Evolutionary conservation across 768 basidiomycete species (phyloP).

Genomic region (Leccinellum rugosiceps): DNA sequence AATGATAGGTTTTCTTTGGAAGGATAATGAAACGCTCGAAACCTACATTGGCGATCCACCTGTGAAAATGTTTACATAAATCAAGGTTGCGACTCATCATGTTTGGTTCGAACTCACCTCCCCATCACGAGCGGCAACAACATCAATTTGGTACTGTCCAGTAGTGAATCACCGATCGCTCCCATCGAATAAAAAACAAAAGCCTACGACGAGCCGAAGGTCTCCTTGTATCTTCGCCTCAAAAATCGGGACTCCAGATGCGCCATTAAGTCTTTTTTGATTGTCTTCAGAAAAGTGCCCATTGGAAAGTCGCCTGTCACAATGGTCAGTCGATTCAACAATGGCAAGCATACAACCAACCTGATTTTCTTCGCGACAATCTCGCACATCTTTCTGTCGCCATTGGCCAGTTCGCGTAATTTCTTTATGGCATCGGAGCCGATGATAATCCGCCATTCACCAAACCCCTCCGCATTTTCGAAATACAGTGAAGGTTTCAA

Average conservation of each 20-base stretch:
- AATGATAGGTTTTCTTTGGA: background rate
- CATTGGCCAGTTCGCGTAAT: constrained; percentile 45
- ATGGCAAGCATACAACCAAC: constrained; percentile 32
- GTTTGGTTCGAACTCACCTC: constrained; percentile 17
- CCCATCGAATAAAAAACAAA: background rate
- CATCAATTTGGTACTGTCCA: constrained; percentile 48
- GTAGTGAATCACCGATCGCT: background rate
- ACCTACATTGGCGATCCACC: constrained; percentile 39
- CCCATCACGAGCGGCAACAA: constrained; percentile 37
- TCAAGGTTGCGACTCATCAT: background rate
- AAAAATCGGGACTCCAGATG: constrained; percentile 53
- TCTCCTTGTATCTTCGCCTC: constrained; percentile 66
- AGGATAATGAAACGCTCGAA: background rate
- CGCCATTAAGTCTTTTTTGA: constrained; percentile 54
- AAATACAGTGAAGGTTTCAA: constrained; percentile 62
- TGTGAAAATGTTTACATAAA: constrained; percentile 17
- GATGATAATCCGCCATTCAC: constrained; percentile 61
- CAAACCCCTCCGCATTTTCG: constrained; percentile 56
- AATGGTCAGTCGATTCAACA: background rate
- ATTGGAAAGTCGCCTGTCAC: constrained; percentile 58
- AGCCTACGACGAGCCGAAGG: constrained; percentile 46
- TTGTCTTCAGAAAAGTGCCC: constrained; percentile 70
- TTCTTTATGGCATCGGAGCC: constrained; percentile 48
- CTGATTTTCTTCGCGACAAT: constrained; percentile 69
- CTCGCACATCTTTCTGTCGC: constrained; percentile 44